phyloP scores from a whole-genome alignment of 2,329 filamentous ascomycete genomes.

The Aspergillus japonicus region DNA sequence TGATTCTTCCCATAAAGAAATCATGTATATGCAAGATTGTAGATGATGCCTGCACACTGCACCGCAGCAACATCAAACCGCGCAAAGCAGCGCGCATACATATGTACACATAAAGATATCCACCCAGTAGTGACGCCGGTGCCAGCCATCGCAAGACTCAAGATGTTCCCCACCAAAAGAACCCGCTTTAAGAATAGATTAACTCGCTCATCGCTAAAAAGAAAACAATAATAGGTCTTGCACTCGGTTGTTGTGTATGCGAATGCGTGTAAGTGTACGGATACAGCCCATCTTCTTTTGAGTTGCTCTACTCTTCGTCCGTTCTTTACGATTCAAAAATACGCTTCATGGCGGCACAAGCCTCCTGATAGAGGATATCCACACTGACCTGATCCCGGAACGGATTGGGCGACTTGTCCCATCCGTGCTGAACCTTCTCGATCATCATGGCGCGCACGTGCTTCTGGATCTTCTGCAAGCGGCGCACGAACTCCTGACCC shows the following conservation, averaged over 20 bases:
- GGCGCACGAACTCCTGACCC: constrained; percentile 48
- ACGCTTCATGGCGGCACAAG: constrained; percentile 44
- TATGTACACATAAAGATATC: neutral
- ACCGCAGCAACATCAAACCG: no score
- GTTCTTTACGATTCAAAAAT: constrained; percentile 35
- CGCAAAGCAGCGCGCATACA: neutral
- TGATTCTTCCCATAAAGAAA: no score
- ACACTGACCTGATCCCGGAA: constrained; percentile 46
- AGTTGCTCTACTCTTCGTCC: neutral
- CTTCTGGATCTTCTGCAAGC: constrained; percentile 44
- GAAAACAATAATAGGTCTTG: neutral
- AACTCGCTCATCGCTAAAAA: neutral
- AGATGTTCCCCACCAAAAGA: neutral
- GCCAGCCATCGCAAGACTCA: neutral
- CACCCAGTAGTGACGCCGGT: neutral
- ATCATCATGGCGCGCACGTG: constrained; percentile 47
- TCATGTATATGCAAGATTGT: no score
- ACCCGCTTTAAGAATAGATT: neutral
- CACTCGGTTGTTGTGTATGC: neutral
- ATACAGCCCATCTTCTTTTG: neutral
- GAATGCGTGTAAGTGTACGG: neutral
- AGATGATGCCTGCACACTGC: no score
- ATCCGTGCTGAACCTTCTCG: constrained; percentile 47
- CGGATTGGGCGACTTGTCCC: constrained; percentile 51
- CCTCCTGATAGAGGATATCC: constrained; percentile 43